Evolutionary conservation across 2,329 filamentous ascomycete species (phyloP).

Genomic region (Ophiostoma piceae): DNA sequence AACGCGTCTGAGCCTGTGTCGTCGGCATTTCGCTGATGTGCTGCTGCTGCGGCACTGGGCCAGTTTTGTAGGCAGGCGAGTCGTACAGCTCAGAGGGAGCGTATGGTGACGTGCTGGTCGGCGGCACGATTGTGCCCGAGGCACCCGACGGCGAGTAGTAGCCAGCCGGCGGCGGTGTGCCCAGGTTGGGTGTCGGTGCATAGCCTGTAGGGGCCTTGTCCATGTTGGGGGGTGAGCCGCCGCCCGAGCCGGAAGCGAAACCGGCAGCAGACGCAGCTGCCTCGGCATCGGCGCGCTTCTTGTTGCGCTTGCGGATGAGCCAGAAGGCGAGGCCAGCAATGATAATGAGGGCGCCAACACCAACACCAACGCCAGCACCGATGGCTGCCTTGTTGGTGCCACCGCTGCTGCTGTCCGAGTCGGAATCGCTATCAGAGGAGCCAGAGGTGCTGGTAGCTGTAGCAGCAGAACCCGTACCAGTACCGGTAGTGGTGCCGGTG

Average conservation of each 20-base stretch:
- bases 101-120: constrained; percentile 16
- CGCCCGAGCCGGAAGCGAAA: neutral
- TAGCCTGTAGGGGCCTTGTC: constrained; percentile 16
- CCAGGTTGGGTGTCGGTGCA: constrained; percentile 13
- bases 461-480: constrained; percentile 7
- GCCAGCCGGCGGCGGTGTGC: neutral
- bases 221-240: neutral
- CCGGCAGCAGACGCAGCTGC: constrained; percentile 12
- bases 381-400: constrained; percentile 18
- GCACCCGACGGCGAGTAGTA: constrained; percentile 8
- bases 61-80: constrained; percentile 12
- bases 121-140: neutral
- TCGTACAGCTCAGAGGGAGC: constrained; percentile 19
- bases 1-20: neutral
- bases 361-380: constrained; percentile 22
- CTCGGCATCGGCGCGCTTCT: neutral
- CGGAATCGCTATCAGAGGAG: neutral
- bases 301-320: constrained; percentile 17
- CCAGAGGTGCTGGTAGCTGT: neutral
- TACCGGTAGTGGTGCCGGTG: neutral
- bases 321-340: neutral
- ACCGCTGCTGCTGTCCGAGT: neutral
- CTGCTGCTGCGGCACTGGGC: constrained; percentile 7
- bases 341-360: neutral
- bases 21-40: constrained; percentile 17